Conservation (phyloP, 208 protist genomes). For the Wallacemonas sp. region DNA sequence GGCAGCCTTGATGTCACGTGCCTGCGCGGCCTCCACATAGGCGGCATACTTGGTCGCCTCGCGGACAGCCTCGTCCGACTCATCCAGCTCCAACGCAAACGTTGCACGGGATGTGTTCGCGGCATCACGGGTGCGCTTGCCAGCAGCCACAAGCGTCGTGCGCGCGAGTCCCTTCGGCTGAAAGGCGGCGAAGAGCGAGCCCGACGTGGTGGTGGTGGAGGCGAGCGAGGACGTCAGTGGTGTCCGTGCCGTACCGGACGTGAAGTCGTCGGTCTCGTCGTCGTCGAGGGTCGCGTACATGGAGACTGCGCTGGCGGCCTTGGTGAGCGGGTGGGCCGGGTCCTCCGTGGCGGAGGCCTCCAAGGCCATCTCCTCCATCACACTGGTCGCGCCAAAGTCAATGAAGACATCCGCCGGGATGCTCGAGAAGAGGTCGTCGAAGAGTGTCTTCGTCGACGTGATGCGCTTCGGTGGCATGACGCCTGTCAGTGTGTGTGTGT, state of each 20-base stretch:
- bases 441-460: conserved; percentile 61
- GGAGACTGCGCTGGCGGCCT: not conserved
- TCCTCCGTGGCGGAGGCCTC: conserved; percentile 24
- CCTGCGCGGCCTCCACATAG: conserved; percentile 24
- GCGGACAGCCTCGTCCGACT: conserved; percentile 56
- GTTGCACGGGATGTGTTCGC: not conserved
- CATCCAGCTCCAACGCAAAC: conserved; percentile 53
- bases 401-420: conserved; percentile 64
- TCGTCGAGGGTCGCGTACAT: conserved; percentile 24
- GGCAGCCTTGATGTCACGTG: conserved; percentile 15
- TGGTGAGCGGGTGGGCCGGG: not conserved
- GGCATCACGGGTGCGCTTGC: too few relatives aligned
- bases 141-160: too few relatives aligned
- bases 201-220: conserved; percentile 6
- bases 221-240: conserved; percentile 13
- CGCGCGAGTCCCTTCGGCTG: not conserved
- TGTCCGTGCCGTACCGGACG: conserved; percentile 6
- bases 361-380: conserved; percentile 57
- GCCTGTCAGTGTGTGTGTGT: conserved; percentile 15
- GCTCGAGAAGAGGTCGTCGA: conserved; percentile 70
- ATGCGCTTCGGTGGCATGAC: conserved; percentile 39
- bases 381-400: conserved; percentile 49
- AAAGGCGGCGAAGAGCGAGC: not conserved
- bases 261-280: conserved; percentile 11
- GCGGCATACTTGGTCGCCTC: conserved; percentile 68